These are phyloP conservation scores for Delitschia confertaspora DNA, from an alignment of 495 filamentous ascomycete genomes.

Conservation along the genomic window DNA sequence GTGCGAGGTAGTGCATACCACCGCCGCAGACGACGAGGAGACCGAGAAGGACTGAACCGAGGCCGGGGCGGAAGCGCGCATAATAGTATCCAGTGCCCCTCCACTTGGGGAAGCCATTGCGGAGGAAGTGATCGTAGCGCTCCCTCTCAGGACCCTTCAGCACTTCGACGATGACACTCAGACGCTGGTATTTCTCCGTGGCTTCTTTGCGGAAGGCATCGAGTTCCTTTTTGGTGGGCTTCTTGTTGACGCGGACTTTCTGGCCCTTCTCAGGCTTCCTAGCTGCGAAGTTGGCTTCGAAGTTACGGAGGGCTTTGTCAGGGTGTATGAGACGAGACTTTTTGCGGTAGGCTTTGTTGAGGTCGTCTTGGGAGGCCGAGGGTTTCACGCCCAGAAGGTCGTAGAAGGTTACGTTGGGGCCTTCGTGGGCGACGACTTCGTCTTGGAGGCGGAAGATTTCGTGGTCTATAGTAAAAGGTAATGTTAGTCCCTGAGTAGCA, in stretches of 20 bases:
- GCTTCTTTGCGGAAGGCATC: slow-evolving; percentile 65
- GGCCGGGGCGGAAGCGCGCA: slow-evolving; percentile 77
- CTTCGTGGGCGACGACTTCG: slow-evolving; percentile 70
- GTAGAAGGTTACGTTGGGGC: slow-evolving; percentile 82
- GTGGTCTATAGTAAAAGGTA: slow-evolving; percentile 53
- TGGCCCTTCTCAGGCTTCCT: slow-evolving; percentile 43
- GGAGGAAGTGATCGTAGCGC: slow-evolving; percentile 92
- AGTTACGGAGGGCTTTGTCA: slow-evolving; percentile 84
- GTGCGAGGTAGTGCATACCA: slow-evolving; percentile 70
- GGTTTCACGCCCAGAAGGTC: slow-evolving; percentile 71
- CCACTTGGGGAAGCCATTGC: slow-evolving; percentile 91
- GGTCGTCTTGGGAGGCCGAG: slow-evolving; percentile 72
- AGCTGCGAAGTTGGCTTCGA: slow-evolving; percentile 60
- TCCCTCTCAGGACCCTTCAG: slow-evolving; percentile 69
- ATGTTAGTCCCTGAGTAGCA: too few relatives aligned
- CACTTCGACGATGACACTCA: slow-evolving; percentile 75
- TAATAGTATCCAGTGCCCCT: slow-evolving; percentile 98
- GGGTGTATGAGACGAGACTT: slow-evolving; percentile 75
- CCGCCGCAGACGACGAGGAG: slow-evolving; percentile 82
- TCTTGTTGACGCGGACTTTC: slow-evolving; percentile 55
- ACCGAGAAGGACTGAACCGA: slow-evolving; percentile 73
- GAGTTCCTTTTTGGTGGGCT: slow-evolving; percentile 63
- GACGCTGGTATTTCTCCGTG: slow-evolving; percentile 66
- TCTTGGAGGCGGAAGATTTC: slow-evolving; percentile 94
- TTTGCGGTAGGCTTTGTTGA: slow-evolving; percentile 89